Percentiles rank a stretch among this genome's conserved stretches.
phyloP scores from a whole-genome alignment of 78 protist genomes.

The Dictyostelium brefeldianum region DNA sequence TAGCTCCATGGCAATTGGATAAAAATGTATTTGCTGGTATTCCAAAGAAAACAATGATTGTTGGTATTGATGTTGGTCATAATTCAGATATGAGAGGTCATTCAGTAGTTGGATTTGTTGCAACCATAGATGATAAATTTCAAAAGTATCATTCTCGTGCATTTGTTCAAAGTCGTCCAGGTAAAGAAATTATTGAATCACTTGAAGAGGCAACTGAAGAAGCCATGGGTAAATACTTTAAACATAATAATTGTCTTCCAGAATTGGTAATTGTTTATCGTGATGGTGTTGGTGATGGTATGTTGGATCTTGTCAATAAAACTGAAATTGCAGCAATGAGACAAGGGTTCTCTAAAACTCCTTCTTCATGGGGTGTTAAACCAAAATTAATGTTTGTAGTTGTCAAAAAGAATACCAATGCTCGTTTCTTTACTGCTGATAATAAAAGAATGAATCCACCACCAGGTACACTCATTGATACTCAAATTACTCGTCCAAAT shows the following conservation, averaged over 20 bases:
- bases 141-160: constrained; percentile 3
- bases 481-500: not conserved
- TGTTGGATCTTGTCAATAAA: constrained; percentile 23
- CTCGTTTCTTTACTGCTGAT: constrained; percentile 35
- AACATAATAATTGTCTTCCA: constrained; percentile 1
- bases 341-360: constrained; percentile 22
- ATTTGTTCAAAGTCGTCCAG: constrained; percentile 8
- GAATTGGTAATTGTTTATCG: constrained; percentile 35
- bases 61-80: constrained; percentile 71
- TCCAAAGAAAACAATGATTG: constrained; percentile 30
- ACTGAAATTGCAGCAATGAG: constrained; percentile 18
- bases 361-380: not conserved
- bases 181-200: constrained; percentile 53
- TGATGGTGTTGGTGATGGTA: constrained; percentile 83
- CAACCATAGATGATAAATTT: constrained; percentile 11
- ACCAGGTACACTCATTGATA: constrained; percentile 55
- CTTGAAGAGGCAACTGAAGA: not conserved
- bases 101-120: constrained; percentile 34
- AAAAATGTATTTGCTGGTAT: not conserved
- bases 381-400: constrained; percentile 55
- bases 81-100: constrained; percentile 22
- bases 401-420: constrained; percentile 80
- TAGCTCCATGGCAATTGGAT: constrained; percentile 30
- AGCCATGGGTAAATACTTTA: not conserved
- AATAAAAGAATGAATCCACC: constrained; percentile 17